A percentile compares a stretch with the other conserved stretches of the same genome.
phyloP scores from a whole-genome alignment of 2,329 filamentous ascomycete genomes.

The Fusarium scirpi region DNA sequence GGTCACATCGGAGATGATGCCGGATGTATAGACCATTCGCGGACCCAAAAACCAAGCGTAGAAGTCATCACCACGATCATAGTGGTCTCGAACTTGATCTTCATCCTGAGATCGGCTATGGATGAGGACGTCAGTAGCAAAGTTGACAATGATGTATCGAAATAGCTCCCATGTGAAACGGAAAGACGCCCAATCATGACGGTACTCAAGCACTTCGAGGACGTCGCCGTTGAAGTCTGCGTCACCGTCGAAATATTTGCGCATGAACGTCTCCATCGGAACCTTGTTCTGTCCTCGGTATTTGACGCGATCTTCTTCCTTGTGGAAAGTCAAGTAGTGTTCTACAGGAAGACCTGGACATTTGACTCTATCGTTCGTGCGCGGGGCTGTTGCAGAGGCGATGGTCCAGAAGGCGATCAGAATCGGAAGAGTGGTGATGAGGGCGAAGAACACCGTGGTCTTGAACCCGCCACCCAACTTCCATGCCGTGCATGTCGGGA shows the following conservation, averaged over 20 bases:
- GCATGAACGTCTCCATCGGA: constrained; percentile 89
- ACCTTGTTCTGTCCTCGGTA: constrained; percentile 82
- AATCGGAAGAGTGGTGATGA: constrained; percentile 82
- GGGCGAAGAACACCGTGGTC: constrained; percentile 82
- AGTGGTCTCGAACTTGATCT: constrained; percentile 95
- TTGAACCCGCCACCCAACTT: constrained; percentile 88
- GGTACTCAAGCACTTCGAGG: constrained; percentile 87
- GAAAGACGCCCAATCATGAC: constrained; percentile 95
- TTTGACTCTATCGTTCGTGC: constrained; percentile 89
- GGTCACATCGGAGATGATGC: constrained; percentile 86
- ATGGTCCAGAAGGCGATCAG: constrained; percentile 84
- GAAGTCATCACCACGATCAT: constrained; percentile 95
- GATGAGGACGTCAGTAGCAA: constrained; percentile 88
- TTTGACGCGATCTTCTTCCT: constrained; percentile 63
- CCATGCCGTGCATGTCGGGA: constrained; percentile 62
- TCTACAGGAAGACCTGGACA: constrained; percentile 87
- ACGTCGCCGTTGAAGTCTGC: constrained; percentile 93
- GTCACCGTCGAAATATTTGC: constrained; percentile 93
- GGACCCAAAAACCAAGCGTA: constrained; percentile 97
- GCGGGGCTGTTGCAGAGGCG: constrained; percentile 80
- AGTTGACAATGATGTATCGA: constrained; percentile 84
- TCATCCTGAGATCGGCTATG: constrained; percentile 92
- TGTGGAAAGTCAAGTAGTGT: constrained; percentile 85
- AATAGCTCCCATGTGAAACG: constrained; percentile 84
- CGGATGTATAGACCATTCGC: constrained; percentile 97